These are phyloP conservation scores for Amaranthus tricolor DNA, from an alignment of 179 eudicot species.

Conservation along the genomic window DNA sequence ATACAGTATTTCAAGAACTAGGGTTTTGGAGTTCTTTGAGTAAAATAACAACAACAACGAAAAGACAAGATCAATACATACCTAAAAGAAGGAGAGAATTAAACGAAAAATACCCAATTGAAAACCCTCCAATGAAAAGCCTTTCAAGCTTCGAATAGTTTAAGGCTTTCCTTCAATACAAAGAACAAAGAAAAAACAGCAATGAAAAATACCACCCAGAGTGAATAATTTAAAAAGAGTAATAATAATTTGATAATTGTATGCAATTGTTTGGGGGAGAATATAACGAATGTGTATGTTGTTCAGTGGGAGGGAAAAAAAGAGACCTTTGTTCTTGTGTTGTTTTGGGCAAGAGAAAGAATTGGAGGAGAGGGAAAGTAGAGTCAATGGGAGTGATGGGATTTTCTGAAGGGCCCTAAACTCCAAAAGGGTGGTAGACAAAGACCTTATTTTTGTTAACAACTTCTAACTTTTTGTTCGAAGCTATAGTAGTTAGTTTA, in stretches of 20 bases:
- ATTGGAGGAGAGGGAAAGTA: constrained; percentile 17
- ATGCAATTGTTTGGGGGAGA: constrained; percentile 10
- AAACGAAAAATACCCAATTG: constrained; percentile 17
- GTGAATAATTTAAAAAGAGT: not conserved
- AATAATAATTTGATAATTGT: not conserved
- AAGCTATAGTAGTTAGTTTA: too few species aligned
- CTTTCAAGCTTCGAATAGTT: constrained; percentile 6
- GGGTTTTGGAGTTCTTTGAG: constrained; percentile 26
- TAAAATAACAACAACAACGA: not conserved
- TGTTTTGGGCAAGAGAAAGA: constrained; percentile 10
- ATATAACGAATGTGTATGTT: constrained; percentile 31
- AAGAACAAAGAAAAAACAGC: constrained; percentile 14
- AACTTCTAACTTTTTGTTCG: not conserved
- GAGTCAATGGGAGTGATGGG: constrained; percentile 17
- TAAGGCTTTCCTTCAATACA: constrained; percentile 7
- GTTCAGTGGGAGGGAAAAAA: constrained; percentile 19
- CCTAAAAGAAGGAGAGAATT: constrained; percentile 21
- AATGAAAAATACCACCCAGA: constrained; percentile 14
- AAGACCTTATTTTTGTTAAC: constrained; percentile 16
- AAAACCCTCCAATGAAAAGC: constrained; percentile 17
- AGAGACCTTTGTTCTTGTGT: constrained; percentile 7
- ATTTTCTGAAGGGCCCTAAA: too few species aligned
- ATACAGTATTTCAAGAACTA: constrained; percentile 22
- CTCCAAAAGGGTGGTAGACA: not conserved
- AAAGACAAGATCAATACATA: constrained; percentile 21